Conservation (phyloP, 2,329 filamentous ascomycete species). For the Fusarium falciforme region DNA sequence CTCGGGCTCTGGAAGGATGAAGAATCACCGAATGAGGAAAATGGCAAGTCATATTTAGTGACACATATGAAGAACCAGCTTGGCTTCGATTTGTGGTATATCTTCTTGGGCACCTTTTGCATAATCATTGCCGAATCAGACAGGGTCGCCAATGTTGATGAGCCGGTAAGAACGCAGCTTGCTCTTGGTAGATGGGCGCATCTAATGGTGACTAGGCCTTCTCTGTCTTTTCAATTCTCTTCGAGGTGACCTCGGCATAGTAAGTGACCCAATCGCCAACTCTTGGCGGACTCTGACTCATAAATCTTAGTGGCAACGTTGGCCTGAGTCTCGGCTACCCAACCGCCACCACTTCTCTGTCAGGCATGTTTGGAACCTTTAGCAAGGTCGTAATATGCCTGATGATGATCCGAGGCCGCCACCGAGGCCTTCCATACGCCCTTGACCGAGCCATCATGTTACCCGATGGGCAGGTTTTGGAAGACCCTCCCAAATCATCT, state of each 20-base stretch:
- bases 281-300: not conserved
- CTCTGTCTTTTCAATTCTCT: conserved; percentile 45
- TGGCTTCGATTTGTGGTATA: conserved; percentile 55
- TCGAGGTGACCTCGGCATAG: conserved; percentile 49
- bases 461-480: conserved; percentile 3
- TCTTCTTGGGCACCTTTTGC: conserved; percentile 51
- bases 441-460: conserved; percentile 49
- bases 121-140: conserved; percentile 45
- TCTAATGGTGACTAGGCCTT: conserved; percentile 35
- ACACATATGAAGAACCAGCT: conserved; percentile 52
- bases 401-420: conserved; percentile 52
- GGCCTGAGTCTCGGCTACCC: conserved; percentile 49
- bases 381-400: conserved; percentile 49
- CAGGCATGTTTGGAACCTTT: conserved; percentile 44
- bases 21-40: conserved; percentile 37
- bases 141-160: conserved; percentile 31
- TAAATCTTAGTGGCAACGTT: conserved; percentile 45
- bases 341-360: conserved; percentile 39
- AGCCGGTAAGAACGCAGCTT: conserved; percentile 29
- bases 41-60: conserved; percentile 43
- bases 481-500: not conserved
- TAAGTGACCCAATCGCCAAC: conserved; percentile 16
- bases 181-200: no score
- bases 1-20: conserved; percentile 65
- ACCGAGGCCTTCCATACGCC: conserved; percentile 47